These are phyloP conservation scores for Phlyctochytrium planicorne DNA, from an alignment of 192 early-diverging fungal species.

Conservation along the genomic window DNA sequence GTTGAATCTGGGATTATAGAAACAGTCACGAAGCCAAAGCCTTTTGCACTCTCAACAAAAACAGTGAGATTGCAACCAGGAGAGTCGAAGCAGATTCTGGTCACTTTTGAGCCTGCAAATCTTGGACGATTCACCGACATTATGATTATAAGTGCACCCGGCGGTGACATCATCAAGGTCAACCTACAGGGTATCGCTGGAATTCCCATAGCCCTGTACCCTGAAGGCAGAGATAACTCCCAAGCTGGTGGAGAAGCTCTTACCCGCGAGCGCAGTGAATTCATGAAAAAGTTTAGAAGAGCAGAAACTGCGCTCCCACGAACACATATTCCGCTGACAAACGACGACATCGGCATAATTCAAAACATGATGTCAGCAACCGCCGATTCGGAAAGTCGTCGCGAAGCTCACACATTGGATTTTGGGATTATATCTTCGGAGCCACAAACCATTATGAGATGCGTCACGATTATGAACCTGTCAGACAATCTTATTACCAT, in stretches of 20 bases:
- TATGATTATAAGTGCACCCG: constrained; percentile 50
- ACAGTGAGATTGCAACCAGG: constrained; percentile 42
- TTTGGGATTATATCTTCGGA: constrained; percentile 48
- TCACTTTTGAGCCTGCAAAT: constrained; percentile 50
- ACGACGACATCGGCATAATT: constrained; percentile 47
- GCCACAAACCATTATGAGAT: constrained; percentile 34
- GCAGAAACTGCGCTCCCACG: constrained; percentile 17
- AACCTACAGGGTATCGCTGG: constrained; percentile 49
- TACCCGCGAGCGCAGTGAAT: constrained; percentile 52
- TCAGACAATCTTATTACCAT: constrained; percentile 44
- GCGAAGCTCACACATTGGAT: constrained; percentile 53
- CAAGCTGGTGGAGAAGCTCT: constrained; percentile 45
- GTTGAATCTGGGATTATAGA: constrained; percentile 7
- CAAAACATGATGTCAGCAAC: constrained; percentile 56
- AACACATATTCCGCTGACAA: constrained; percentile 41
- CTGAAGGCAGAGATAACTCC: constrained; percentile 50
- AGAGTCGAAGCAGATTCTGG: constrained; percentile 43
- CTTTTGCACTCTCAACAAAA: constrained; percentile 37
- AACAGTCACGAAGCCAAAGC: constrained; percentile 22
- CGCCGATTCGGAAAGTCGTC: constrained; percentile 38
- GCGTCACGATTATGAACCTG: constrained; percentile 58
- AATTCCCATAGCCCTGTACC: constrained; percentile 60
- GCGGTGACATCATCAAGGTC: constrained; percentile 51
- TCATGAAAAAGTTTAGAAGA: constrained; percentile 51
- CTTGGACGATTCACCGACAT: constrained; percentile 49